Percentiles rank a stretch among this genome's conserved stretches.
Conservation (phyloP, 345 rosid genomes). For the Citrus mangshanensis region DNA sequence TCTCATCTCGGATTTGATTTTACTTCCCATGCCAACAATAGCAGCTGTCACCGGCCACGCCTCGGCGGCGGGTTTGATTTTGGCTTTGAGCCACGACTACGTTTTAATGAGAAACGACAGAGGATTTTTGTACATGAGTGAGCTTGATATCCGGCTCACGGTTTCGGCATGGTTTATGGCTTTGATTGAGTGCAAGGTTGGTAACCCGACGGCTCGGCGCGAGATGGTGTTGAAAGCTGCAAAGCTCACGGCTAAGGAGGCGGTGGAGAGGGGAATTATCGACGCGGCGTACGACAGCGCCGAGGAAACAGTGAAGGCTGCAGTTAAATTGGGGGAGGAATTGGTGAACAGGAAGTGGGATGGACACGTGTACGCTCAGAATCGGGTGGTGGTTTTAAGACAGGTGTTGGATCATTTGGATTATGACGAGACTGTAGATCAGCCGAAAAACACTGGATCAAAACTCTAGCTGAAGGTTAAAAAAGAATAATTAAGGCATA, state of each 20-base stretch:
- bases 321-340: conserved; percentile 43
- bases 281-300: conserved; percentile 49
- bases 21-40: conserved; percentile 64
- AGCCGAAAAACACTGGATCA: background rate
- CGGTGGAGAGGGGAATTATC: conserved; percentile 41
- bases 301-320: conserved; percentile 45
- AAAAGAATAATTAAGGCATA: background rate
- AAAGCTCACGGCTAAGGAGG: conserved; percentile 53
- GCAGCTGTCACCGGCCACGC: conserved; percentile 77
- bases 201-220: conserved; percentile 36
- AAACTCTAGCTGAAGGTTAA: background rate
- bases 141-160: conserved; percentile 50
- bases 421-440: conserved; percentile 16
- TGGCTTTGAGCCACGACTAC: conserved; percentile 67
- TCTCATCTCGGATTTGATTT: conserved; percentile 48
- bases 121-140: conserved; percentile 77
- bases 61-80: conserved; percentile 57
- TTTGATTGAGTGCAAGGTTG: conserved; percentile 36
- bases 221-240: conserved; percentile 46
- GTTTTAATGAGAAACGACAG: conserved; percentile 56
- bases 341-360: conserved; percentile 33
- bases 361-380: conserved; percentile 54
- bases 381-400: conserved; percentile 32
- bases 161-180: conserved; percentile 44
- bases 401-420: conserved; percentile 27